Conservation (phyloP, 2,329 filamentous ascomycete species). For the Exophiala xenobiotica region DNA sequence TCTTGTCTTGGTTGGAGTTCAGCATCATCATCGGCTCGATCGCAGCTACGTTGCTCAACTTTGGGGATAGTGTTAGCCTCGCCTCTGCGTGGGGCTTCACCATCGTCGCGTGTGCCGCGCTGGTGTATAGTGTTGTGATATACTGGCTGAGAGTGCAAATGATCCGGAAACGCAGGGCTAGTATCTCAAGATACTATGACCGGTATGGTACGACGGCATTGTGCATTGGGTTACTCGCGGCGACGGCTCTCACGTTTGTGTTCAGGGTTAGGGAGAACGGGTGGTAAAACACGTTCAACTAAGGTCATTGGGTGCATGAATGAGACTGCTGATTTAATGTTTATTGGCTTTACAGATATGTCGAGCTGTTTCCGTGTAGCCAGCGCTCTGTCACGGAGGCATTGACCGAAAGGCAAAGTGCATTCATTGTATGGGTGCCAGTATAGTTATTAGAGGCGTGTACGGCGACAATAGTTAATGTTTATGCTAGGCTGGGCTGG, state of each 20-base stretch:
- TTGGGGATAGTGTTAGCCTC: constrained; percentile 66
- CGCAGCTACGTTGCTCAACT: constrained; percentile 79
- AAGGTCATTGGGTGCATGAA: no score
- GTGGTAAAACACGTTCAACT: constrained; percentile 26
- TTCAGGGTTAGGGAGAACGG: constrained; percentile 66
- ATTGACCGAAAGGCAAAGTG: no score
- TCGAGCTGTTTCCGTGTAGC: no score
- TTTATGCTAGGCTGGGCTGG: no score
- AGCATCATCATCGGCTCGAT: constrained; percentile 91
- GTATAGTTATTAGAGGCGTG: no score
- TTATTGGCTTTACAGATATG: no score
- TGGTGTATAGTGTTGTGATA: constrained; percentile 79
- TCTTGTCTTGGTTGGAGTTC: constrained; percentile 96
- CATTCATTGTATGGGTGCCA: background rate
- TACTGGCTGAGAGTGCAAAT: constrained; percentile 87
- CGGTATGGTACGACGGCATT: constrained; percentile 78
- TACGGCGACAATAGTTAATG: no score
- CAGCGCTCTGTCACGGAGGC: no score
- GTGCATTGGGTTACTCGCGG: constrained; percentile 69
- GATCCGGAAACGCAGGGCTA: constrained; percentile 79
- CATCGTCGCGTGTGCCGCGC: constrained; percentile 69
- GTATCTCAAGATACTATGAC: constrained; percentile 77
- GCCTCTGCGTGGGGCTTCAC: constrained; percentile 76
- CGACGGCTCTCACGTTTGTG: constrained; percentile 76
- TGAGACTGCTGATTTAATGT: no score